Conservation (phyloP, 139 green algal species). For the Chlorella sp. region DNA sequence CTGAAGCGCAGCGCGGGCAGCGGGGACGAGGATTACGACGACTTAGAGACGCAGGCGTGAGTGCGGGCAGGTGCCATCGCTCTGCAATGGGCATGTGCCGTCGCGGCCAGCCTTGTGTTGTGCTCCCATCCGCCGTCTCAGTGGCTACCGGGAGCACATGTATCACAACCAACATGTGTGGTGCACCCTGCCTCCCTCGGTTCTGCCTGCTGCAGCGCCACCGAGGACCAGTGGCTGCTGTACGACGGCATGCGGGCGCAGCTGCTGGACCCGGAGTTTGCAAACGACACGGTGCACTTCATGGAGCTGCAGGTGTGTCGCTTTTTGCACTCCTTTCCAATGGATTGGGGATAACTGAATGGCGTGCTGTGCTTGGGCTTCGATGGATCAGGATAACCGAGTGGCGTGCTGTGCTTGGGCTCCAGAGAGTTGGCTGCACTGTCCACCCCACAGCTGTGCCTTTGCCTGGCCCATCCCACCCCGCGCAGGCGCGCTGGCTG, state of each 20-base stretch:
- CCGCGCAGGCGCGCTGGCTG: slow-evolving; percentile 52
- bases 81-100: no score
- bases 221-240: slow-evolving; percentile 54
- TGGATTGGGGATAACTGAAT: neutral
- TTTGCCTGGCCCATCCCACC: neutral
- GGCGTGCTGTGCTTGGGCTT: neutral
- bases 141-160: no score
- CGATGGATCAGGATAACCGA: no score
- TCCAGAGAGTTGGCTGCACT: neutral
- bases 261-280: slow-evolving; percentile 51
- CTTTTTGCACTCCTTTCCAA: neutral
- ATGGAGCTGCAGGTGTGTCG: slow-evolving; percentile 49
- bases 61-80: no score
- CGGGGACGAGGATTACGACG: slow-evolving; percentile 12
- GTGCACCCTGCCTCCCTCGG: neutral
- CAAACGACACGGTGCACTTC: slow-evolving; percentile 51
- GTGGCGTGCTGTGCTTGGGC: no score
- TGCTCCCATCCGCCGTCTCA: no score
- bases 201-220: neutral
- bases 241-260: slow-evolving; percentile 50
- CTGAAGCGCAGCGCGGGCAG: neutral
- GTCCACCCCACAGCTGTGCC: neutral
- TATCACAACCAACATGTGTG: no score
- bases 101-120: no score
- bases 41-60: neutral